Conservation (phyloP, 192 early-diverging fungal genomes). For the Allomyces arbusculus region DNA sequence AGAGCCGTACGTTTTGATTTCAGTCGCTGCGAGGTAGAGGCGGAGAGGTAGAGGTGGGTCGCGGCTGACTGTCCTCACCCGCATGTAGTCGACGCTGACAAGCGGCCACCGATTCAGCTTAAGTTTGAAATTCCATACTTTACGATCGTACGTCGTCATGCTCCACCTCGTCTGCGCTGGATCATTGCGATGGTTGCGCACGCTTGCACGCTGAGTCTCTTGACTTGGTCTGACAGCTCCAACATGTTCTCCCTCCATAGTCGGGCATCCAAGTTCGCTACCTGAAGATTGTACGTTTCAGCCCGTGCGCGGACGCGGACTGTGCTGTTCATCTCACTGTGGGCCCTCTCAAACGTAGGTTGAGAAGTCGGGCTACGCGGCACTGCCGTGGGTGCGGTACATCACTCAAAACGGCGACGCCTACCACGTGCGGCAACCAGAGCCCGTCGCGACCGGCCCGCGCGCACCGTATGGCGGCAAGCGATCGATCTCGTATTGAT, state of each 20-base stretch:
- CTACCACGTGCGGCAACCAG: slow-evolving; percentile 83
- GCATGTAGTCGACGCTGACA: slow-evolving; percentile 46
- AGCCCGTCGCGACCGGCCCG: slow-evolving; percentile 42
- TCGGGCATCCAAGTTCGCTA: slow-evolving; percentile 81
- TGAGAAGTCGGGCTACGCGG: slow-evolving; percentile 75
- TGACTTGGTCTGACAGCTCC: no score
- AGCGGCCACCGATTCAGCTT: slow-evolving; percentile 60
- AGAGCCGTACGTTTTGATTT: slow-evolving; percentile 27
- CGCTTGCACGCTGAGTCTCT: no score
- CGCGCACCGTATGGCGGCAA: no score
- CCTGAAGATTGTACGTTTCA: slow-evolving; percentile 43
- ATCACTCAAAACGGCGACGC: slow-evolving; percentile 73
- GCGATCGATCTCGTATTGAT: no score
- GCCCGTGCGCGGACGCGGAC: no score
- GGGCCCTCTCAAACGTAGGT: slow-evolving; percentile 3
- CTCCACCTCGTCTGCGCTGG: no score
- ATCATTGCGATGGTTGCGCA: no score
- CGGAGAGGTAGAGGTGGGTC: no score
- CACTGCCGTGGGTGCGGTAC: slow-evolving; percentile 73
- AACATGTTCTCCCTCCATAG: no score
- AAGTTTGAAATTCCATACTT: slow-evolving; percentile 84
- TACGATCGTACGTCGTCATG: slow-evolving; percentile 20
- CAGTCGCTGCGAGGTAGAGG: neutral
- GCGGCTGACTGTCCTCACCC: no score
- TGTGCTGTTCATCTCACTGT: no score